These are phyloP conservation scores for Diaporthe longicolla DNA, from an alignment of 2,329 filamentous ascomycete species.

Conservation along the genomic window DNA sequence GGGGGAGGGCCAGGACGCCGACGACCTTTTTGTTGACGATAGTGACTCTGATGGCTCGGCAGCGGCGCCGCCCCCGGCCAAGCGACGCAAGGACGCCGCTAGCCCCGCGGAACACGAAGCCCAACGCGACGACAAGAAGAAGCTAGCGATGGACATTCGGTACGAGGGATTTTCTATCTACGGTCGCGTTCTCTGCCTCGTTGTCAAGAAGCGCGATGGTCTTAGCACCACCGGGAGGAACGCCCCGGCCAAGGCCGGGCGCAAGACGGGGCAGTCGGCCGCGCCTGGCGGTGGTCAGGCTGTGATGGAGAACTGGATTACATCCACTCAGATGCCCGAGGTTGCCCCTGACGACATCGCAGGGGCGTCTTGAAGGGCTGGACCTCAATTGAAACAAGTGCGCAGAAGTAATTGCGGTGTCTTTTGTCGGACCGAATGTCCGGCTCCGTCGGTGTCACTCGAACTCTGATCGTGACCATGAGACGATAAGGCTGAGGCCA, in stretches of 20 bases:
- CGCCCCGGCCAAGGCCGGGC: constrained; percentile 40
- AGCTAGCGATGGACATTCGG: constrained; percentile 84
- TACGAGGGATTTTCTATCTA: constrained; percentile 98
- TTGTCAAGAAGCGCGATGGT: constrained; percentile 78
- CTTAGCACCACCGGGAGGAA: constrained; percentile 46
- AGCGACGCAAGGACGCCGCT: constrained; percentile 59
- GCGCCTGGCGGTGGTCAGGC: constrained; percentile 68
- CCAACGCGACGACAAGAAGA: constrained; percentile 85
- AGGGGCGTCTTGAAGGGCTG: constrained; percentile 35
- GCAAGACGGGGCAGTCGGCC: constrained; percentile 47
- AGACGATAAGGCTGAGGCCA: constrained; percentile 23
- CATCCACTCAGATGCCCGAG: constrained; percentile 78
- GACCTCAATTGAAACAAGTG: constrained; percentile 10
- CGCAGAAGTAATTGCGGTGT: neutral
- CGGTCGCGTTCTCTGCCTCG: constrained; percentile 90
- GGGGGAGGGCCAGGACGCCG: constrained; percentile 40
- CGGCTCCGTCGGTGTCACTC: neutral
- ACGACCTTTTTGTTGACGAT: constrained; percentile 46
- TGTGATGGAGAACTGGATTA: constrained; percentile 88
- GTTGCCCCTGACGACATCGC: constrained; percentile 50
- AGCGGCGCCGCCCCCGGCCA: constrained; percentile 60
- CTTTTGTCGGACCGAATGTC: neutral
- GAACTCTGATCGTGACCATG: constrained; percentile 11
- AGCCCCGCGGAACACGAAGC: constrained; percentile 47
- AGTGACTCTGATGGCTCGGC: constrained; percentile 51